Evolutionary conservation across 306 rosid genomes (phyloP), one percentile per base, ranked within the genome.

Genomic region (Malus sieversii): DNA sequence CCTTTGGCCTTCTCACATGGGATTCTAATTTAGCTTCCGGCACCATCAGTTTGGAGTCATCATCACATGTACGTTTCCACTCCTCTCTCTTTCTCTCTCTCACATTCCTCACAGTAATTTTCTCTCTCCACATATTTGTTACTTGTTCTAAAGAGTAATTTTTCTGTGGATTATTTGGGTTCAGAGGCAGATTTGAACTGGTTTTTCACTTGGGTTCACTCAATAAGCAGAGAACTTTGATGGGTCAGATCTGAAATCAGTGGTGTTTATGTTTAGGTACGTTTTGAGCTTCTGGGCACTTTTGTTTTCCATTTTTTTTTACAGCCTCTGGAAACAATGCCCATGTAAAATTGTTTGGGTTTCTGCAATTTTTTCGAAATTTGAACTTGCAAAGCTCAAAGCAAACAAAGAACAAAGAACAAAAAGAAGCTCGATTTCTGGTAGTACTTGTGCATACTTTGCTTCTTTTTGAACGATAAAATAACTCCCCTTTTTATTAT

Each of bases 371-470:
- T 15, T 58, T 75, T 83, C 74, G 53, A 32, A 48, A 68, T 67
- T 72, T 68, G 68, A 72, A 81, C 68, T 51, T 66, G 79, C 75
- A 86, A 87, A 82, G 78, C 77, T 64, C 57, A 15, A 77, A 71
- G 81, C 74, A 79, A 71, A 82, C 85, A 40, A 79, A 64, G 82
- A 71, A 82, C 85, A 40, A 79, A 64, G 82, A 82, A 77, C 82
- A 73, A 27, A 87, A 87, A 85, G 87, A 79, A 83, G 85, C 88
- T 80, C 85, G 73, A 72, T 82, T 81, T 79, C 84, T 75, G 75
- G 76, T 68, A 77, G 71, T 82, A 71, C 55, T 51, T 15, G 20
- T 15, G 55, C 81, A 30, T 77, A 16, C 65, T 57, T 55, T 68
- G 53, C 80, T 84, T 84, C 80, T 84, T 84, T 78, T 51, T 79